Percentiles rank a stretch among this genome's conserved stretches.
Evolutionary conservation across 257 asterid species (phyloP).

Genomic region (Lycium ferocissimum): DNA sequence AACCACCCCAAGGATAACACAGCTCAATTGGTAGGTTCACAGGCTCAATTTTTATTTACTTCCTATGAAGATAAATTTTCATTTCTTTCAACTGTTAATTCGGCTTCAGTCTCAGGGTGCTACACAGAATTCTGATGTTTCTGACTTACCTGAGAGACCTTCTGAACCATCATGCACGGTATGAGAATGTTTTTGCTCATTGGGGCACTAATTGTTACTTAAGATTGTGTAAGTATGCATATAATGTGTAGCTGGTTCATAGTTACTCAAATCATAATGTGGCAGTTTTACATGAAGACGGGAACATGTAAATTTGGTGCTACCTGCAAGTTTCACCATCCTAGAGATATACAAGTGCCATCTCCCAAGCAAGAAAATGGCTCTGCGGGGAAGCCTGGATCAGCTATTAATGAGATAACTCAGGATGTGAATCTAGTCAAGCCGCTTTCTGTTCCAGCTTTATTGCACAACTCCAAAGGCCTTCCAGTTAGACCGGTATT

Average conservation of each 20-base stretch:
- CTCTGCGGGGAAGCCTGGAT: slow-evolving; percentile 40
- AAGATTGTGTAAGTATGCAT: slow-evolving; percentile 12
- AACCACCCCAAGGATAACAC: slow-evolving; percentile 84
- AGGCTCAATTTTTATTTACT: slow-evolving; percentile 30
- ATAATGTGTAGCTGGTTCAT: slow-evolving; percentile 26
- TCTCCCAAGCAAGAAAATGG: slow-evolving; percentile 55
- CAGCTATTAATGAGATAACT: slow-evolving; percentile 37
- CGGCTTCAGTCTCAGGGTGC: slow-evolving; percentile 67
- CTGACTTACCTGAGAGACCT: slow-evolving; percentile 87
- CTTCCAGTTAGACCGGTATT: slow-evolving; percentile 91
- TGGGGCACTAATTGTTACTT: slow-evolving; percentile 33
- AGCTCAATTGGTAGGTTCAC: slow-evolving; percentile 55
- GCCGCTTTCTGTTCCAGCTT: slow-evolving; percentile 61
- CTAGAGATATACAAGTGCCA: slow-evolving; percentile 70
- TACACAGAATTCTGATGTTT: slow-evolving; percentile 50
- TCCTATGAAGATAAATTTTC: slow-evolving; percentile 20
- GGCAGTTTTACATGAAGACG: slow-evolving; percentile 97
- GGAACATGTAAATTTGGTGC: slow-evolving; percentile 88
- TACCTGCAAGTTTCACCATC: slow-evolving; percentile 95
- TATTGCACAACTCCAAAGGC: slow-evolving; percentile 85
- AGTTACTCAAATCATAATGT: slow-evolving; percentile 35
- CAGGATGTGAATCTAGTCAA: slow-evolving; percentile 60
- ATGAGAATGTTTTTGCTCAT: slow-evolving; percentile 46
- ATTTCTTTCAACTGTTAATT: slow-evolving; percentile 35
- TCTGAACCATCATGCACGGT: slow-evolving; percentile 94